A percentile compares a stretch with the other conserved stretches of the same genome.
These are phyloP conservation scores for Mycosphaerella sp. DNA, from an alignment of 2,329 filamentous ascomycete genomes.

Conservation along the genomic window DNA sequence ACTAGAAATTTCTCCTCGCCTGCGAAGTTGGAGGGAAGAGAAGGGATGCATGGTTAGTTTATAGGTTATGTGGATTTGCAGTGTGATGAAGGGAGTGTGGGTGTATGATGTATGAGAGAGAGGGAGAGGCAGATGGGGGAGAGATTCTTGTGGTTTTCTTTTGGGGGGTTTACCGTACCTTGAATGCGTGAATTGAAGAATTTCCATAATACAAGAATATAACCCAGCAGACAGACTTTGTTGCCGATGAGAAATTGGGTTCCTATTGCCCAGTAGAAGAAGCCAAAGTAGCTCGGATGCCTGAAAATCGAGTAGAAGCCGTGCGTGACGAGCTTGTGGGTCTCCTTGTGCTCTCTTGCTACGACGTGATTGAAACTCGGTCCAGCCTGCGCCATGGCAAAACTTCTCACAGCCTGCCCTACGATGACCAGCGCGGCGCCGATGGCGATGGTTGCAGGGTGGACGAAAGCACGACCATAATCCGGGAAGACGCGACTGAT, in stretches of 20 bases:
- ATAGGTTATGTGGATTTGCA: no score
- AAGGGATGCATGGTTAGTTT: no score
- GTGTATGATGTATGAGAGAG: conserved; percentile 10
- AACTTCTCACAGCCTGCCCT: conserved; percentile 70
- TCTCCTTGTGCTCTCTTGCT: conserved; percentile 60
- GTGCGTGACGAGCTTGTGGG: conserved; percentile 73
- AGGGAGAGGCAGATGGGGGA: no score
- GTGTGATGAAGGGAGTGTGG: no score
- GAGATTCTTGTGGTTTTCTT: no score
- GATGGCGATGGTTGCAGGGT: conserved; percentile 45
- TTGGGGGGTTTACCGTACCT: no score
- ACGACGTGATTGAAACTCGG: conserved; percentile 85
- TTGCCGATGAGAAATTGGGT: conserved; percentile 90
- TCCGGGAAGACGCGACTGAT: conserved; percentile 40
- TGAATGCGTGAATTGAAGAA: conserved; percentile 74
- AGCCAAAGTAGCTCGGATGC: conserved; percentile 94
- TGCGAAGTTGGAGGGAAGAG: no score
- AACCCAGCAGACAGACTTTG: conserved; percentile 66
- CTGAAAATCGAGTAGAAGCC: conserved; percentile 72
- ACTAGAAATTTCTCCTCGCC: conserved; percentile 74
- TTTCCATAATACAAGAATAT: conserved; percentile 69
- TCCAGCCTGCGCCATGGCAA: conserved; percentile 84
- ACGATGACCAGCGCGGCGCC: conserved; percentile 60
- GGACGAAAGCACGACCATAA: conserved; percentile 36
- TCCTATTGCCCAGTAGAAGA: conserved; percentile 97